Conservation (phyloP, 2,329 filamentous ascomycete species). For the Lojkania enalia region DNA sequence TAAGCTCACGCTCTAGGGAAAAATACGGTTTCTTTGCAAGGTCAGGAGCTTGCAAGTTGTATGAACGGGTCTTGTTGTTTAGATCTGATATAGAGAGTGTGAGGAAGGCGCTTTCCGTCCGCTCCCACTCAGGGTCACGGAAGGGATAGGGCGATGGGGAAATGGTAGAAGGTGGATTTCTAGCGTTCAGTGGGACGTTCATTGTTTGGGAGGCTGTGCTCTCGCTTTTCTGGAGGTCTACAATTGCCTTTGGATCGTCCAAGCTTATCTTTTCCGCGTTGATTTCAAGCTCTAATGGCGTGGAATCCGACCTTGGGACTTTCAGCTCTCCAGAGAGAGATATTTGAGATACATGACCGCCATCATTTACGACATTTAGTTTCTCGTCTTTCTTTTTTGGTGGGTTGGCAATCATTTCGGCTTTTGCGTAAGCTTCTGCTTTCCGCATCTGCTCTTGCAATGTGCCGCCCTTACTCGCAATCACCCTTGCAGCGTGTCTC, state of each 20-base stretch:
- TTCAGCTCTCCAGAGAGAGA: constrained; percentile 51
- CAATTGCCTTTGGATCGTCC: constrained; percentile 11
- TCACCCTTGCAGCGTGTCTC: constrained; percentile 76
- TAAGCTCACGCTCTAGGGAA: constrained; percentile 78
- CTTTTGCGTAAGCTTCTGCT: constrained; percentile 73
- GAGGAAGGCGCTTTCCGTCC: constrained; percentile 73
- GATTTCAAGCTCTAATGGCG: constrained; percentile 34
- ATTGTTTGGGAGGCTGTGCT: constrained; percentile 19
- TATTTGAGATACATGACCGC: constrained; percentile 54
- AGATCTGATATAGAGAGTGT: constrained; percentile 74
- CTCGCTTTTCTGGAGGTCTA: constrained; percentile 3
- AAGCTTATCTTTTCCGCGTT: constrained; percentile 25
- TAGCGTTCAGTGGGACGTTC: constrained; percentile 13
- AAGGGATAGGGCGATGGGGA: constrained; percentile 60
- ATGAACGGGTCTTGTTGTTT: constrained; percentile 79
- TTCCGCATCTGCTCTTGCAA: constrained; percentile 71
- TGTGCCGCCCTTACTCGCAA: constrained; percentile 75
- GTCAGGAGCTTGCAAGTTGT: constrained; percentile 93
- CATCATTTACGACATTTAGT: constrained; percentile 48
- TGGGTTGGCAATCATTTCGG: constrained; percentile 70
- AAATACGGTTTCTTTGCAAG: constrained; percentile 94
- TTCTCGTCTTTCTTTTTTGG: constrained; percentile 49
- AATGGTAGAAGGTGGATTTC: constrained; percentile 41
- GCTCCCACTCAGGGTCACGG: constrained; percentile 76
- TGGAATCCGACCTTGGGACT: constrained; percentile 16